Evolutionary conservation across 306 rosid genomes (phyloP).

Genomic region (Glycine soja): DNA sequence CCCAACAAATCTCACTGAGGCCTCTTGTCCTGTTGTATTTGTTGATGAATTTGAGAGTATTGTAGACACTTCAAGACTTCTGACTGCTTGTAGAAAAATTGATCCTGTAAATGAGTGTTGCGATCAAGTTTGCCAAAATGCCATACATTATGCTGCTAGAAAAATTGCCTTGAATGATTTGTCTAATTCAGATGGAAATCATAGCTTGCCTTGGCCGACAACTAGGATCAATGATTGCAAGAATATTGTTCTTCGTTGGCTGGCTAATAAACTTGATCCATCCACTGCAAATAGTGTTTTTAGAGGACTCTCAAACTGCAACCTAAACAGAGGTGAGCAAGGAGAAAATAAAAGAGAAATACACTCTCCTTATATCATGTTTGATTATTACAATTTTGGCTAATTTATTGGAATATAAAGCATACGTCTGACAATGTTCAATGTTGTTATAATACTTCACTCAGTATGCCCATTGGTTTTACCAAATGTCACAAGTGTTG

Average conservation of each 20-base stretch:
- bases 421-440: slow-evolving; percentile 47
- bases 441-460: slow-evolving; percentile 36
- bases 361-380: slow-evolving; percentile 9
- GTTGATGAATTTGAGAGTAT: slow-evolving; percentile 65
- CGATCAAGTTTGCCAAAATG: slow-evolving; percentile 67
- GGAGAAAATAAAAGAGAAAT: background rate
- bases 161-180: slow-evolving; percentile 57
- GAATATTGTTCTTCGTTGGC: slow-evolving; percentile 65
- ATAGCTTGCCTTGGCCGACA: slow-evolving; percentile 38
- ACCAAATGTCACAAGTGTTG: slow-evolving; percentile 59
- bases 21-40: slow-evolving; percentile 60
- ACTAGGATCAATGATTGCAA: slow-evolving; percentile 63
- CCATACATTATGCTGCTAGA: slow-evolving; percentile 62
- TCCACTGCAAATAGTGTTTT: slow-evolving; percentile 59
- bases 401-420: slow-evolving; percentile 37
- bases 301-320: slow-evolving; percentile 75
- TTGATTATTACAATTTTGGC: slow-evolving; percentile 19
- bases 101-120: slow-evolving; percentile 76
- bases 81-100: slow-evolving; percentile 67
- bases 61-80: slow-evolving; percentile 62
- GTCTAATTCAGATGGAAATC: slow-evolving; percentile 49
- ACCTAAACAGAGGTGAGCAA: slow-evolving; percentile 66
- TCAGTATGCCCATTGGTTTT: slow-evolving; percentile 72
- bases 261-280: slow-evolving; percentile 66
- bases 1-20: slow-evolving; percentile 63